A percentile compares a stretch with the other conserved stretches of the same genome.
phyloP scores from a whole-genome alignment of 2,329 filamentous ascomycete genomes.

The Trichoderma brevicompactum region DNA sequence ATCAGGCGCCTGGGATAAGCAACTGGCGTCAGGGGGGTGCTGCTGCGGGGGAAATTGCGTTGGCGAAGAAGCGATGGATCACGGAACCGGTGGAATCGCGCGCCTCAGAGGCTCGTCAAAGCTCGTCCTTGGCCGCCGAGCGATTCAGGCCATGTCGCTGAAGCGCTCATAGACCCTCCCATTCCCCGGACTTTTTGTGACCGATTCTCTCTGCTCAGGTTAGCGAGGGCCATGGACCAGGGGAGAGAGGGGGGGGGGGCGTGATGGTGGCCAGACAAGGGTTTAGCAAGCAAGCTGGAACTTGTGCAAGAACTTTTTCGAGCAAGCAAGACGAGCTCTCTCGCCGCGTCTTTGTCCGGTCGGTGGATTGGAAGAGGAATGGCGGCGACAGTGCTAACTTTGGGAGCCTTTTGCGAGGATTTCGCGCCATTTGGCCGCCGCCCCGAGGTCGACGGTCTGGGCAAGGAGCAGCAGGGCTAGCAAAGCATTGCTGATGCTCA shows the following conservation, averaged over 20 bases:
- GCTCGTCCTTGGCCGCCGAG: background rate
- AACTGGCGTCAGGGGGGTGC: slow-evolving; percentile 27
- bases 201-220: slow-evolving; percentile 17
- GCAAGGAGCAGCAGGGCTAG: slow-evolving; percentile 10
- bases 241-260: background rate
- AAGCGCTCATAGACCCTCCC: slow-evolving; percentile 13
- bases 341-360: background rate
- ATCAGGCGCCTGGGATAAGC: slow-evolving; percentile 28
- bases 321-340: background rate
- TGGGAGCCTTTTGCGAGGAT: background rate
- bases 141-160: slow-evolving; percentile 13
- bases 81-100: background rate
- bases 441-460: background rate
- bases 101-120: background rate
- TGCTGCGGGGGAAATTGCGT: slow-evolving; percentile 31
- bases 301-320: background rate
- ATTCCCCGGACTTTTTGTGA: slow-evolving; percentile 24
- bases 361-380: background rate
- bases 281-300: background rate
- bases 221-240: slow-evolving; percentile 7
- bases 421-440: background rate
- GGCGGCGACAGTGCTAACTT: background rate
- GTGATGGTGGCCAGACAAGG: background rate
- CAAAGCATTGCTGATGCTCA: slow-evolving; percentile 9
- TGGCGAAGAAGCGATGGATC: slow-evolving; percentile 17